These are phyloP conservation scores for Phytophthora gonapodyides DNA, from an alignment of 352 stramenopile genomes.

Conservation along the genomic window DNA sequence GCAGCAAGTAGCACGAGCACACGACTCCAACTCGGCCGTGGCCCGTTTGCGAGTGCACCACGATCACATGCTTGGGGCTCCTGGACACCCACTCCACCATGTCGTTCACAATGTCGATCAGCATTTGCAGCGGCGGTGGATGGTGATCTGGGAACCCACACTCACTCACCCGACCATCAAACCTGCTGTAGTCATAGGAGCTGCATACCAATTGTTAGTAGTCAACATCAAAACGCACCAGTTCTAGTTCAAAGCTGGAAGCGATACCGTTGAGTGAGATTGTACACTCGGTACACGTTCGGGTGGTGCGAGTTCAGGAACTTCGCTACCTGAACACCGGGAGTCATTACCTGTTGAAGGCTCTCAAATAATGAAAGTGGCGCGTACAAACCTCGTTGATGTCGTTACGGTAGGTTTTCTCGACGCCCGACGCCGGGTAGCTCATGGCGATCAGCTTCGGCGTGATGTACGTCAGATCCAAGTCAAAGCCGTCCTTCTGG, in stretches of 20 bases:
- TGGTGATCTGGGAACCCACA: constrained; percentile 86
- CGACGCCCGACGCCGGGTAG: constrained; percentile 77
- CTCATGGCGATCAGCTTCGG: constrained; percentile 79
- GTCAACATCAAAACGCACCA: no score
- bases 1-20: constrained; percentile 80
- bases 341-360: no score
- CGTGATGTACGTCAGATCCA: constrained; percentile 89
- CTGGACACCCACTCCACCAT: constrained; percentile 79
- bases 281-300: constrained; percentile 76
- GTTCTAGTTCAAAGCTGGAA: no score
- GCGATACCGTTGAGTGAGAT: constrained; percentile 67
- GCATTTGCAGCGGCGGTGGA: constrained; percentile 71
- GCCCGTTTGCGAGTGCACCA: constrained; percentile 81
- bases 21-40: constrained; percentile 85
- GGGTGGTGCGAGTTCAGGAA: constrained; percentile 77
- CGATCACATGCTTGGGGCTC: constrained; percentile 69
- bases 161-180: constrained; percentile 70
- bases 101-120: constrained; percentile 87
- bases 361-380: no score
- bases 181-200: constrained; percentile 78
- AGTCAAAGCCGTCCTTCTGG: constrained; percentile 81
- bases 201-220: no score
- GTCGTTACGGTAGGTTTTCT: constrained; percentile 89
- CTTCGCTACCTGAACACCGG: constrained; percentile 14
- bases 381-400: constrained; percentile 60